Percentiles rank a stretch among this genome's conserved stretches.
phyloP scores from a whole-genome alignment of 352 stramenopile genomes.

The Bremia lactucae region DNA sequence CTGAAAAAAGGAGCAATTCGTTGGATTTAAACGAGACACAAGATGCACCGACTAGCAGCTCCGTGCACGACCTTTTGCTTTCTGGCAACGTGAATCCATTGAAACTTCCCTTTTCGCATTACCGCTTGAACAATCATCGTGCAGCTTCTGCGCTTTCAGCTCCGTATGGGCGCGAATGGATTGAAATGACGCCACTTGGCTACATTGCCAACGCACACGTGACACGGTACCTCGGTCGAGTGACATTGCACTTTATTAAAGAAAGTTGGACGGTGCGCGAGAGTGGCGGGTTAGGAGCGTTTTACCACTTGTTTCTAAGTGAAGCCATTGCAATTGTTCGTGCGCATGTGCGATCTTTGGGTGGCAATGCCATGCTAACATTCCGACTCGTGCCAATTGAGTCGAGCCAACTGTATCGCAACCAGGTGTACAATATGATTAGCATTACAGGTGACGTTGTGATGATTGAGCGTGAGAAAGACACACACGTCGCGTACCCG shows the following conservation, averaged over 20 bases:
- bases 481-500: slow-evolving; percentile 22
- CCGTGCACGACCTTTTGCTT: slow-evolving; percentile 30
- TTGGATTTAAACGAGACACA: slow-evolving; percentile 29
- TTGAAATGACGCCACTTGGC: slow-evolving; percentile 71
- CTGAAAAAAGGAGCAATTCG: slow-evolving; percentile 28
- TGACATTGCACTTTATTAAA: slow-evolving; percentile 87
- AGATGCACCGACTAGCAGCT: slow-evolving; percentile 2
- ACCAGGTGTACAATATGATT: slow-evolving; percentile 90
- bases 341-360: slow-evolving; percentile 69
- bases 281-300: slow-evolving; percentile 71
- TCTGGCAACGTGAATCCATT: slow-evolving; percentile 20
- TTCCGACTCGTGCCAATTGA: slow-evolving; percentile 83
- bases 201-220: slow-evolving; percentile 70
- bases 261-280: slow-evolving; percentile 85
- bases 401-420: slow-evolving; percentile 80
- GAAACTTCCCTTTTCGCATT: slow-evolving; percentile 34
- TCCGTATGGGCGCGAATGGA: slow-evolving; percentile 59
- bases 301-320: slow-evolving; percentile 83
- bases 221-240: slow-evolving; percentile 65
- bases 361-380: slow-evolving; percentile 80
- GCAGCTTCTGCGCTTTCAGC: slow-evolving; percentile 4
- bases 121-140: slow-evolving; percentile 11
- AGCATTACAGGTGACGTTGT: slow-evolving; percentile 82
- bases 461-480: slow-evolving; percentile 57
- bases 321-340: slow-evolving; percentile 82